Evolutionary conservation across 139 green algal genomes (phyloP).

Genomic region (Tetraselmis chui): DNA sequence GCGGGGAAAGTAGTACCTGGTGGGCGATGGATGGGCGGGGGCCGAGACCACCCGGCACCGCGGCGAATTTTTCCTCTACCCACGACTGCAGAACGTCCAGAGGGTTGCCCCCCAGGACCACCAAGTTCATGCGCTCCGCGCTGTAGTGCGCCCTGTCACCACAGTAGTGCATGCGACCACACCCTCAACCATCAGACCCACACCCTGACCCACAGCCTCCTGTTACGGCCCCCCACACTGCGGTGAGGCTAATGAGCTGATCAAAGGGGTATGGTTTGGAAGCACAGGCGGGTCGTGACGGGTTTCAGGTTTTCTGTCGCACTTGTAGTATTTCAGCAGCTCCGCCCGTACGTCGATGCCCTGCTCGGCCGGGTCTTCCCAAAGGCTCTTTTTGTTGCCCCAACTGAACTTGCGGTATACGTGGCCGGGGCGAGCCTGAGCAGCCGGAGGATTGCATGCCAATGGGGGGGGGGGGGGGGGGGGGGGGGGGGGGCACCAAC

Average conservation of each 20-base stretch:
- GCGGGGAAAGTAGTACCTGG: too few relatives aligned
- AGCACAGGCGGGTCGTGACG: too few relatives aligned
- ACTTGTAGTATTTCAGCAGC: constrained; percentile 82
- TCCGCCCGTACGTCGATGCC: constrained; percentile 58
- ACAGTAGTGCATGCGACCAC: too few relatives aligned
- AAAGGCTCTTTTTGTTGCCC: constrained; percentile 80
- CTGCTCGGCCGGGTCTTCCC: constrained; percentile 42
- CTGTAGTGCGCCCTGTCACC: constrained; percentile 73
- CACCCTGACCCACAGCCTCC: too few relatives aligned
- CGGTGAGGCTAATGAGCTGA: too few relatives aligned
- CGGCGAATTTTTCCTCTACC: constrained; percentile 53
- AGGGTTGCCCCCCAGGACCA: constrained; percentile 79
- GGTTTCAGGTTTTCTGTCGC: too few relatives aligned
- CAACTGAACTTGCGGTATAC: constrained; percentile 85
- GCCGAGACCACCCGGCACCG: constrained; percentile 36
- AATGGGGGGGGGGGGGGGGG: neutral
- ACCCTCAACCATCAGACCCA: too few relatives aligned
- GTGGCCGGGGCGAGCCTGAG: constrained; percentile 48
- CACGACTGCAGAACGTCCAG: constrained; percentile 72
- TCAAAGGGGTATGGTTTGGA: too few relatives aligned
- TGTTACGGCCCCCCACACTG: too few relatives aligned
- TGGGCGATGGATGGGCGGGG: constrained; percentile 29
- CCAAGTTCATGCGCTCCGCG: constrained; percentile 85
- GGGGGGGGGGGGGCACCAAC: neutral
- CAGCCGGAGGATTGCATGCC: too few relatives aligned